Conservation (phyloP, 2,329 filamentous ascomycete species). For the Aquanectria penicillioides region DNA sequence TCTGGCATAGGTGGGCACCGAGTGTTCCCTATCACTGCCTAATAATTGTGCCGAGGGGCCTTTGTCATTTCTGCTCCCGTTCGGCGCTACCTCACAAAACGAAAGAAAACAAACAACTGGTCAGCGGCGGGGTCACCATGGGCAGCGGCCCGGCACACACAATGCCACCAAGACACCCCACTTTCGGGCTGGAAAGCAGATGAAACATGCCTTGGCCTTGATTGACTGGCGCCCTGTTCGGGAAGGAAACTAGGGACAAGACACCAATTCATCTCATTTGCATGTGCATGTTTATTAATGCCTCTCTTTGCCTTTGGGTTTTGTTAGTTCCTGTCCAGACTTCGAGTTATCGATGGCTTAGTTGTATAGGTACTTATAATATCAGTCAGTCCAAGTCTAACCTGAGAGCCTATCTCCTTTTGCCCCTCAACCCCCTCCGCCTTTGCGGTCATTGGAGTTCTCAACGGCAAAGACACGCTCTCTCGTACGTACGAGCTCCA, state of each 20-base stretch:
- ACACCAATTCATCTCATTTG: neutral
- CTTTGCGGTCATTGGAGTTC: too few species aligned
- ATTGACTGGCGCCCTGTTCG: neutral
- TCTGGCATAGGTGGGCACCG: too few species aligned
- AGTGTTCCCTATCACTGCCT: too few species aligned
- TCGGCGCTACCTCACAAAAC: neutral
- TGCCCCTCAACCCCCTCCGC: too few species aligned
- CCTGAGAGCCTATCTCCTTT: too few species aligned
- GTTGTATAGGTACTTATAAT: too few species aligned
- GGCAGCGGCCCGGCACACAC: constrained; percentile 3
- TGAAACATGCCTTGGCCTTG: constrained; percentile 10
- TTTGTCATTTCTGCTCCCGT: neutral
- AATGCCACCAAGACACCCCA: constrained; percentile 7
- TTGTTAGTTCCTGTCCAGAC: too few species aligned
- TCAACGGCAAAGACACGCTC: too few species aligned
- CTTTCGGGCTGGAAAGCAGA: constrained; percentile 18
- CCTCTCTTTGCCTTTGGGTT: neutral
- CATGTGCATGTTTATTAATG: neutral
- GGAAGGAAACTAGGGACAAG: neutral
- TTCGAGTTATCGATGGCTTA: too few species aligned
- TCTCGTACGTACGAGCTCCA: too few species aligned
- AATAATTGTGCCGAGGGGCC: too few species aligned
- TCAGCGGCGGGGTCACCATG: constrained; percentile 22
- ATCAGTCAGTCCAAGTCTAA: too few species aligned
- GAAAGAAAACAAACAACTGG: constrained; percentile 16